Evolutionary conservation across 352 stramenopile species (phyloP).

Genomic region (Thraustochytrium striatum): DNA sequence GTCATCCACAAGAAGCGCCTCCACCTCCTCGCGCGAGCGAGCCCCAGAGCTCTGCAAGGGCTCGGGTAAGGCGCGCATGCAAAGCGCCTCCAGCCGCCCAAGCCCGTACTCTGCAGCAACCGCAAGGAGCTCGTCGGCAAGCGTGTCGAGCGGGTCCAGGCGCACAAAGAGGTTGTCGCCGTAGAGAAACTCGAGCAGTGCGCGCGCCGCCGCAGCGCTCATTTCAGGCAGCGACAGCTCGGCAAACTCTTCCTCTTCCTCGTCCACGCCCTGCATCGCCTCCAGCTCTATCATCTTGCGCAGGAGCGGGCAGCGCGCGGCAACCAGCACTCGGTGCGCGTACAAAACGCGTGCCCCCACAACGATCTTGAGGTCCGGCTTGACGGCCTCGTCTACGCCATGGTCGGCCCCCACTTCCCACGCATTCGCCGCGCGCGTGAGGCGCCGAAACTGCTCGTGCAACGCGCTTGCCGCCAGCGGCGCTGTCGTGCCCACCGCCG

Average conservation of each 20-base stretch:
- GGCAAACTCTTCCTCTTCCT: background rate
- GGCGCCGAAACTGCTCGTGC: background rate
- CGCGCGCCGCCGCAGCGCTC: background rate
- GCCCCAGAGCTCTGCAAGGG: too few relatives aligned
- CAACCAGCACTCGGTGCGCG: background rate
- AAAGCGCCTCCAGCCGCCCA: constrained; percentile 22
- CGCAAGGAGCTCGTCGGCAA: background rate
- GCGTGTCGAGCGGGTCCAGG: background rate
- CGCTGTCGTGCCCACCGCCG: background rate
- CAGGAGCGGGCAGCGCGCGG: background rate
- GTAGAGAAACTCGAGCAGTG: constrained; percentile 35
- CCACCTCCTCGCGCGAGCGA: background rate
- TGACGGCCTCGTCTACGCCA: background rate
- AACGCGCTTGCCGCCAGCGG: background rate
- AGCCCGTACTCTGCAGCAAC: constrained; percentile 14
- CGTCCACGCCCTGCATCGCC: background rate
- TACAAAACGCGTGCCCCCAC: background rate
- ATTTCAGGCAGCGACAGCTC: constrained; percentile 11
- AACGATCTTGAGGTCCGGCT: background rate
- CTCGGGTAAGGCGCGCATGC: background rate
- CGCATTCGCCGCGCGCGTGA: background rate
- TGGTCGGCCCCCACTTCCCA: background rate
- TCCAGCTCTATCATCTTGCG: constrained; percentile 21
- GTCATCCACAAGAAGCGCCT: background rate
- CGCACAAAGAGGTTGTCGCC: background rate